A percentile compares a stretch with the other conserved stretches of the same genome.
These are phyloP conservation scores for Neocallimastix lanati DNA, from an alignment of 192 early-diverging fungal genomes.

Conservation along the genomic window DNA sequence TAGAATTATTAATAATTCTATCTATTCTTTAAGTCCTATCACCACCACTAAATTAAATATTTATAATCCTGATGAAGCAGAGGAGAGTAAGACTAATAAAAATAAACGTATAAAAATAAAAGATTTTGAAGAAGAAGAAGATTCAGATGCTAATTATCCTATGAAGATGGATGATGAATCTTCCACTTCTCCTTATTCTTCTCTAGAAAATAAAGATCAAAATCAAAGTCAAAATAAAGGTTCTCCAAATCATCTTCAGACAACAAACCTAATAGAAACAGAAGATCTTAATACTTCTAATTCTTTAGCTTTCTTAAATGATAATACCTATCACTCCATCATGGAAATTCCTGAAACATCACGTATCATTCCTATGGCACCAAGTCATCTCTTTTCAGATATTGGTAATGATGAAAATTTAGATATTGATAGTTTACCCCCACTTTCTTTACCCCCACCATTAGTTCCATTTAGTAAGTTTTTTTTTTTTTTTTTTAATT, in stretches of 20 bases:
- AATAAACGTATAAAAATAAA: not conserved
- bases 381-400: conserved; percentile 15
- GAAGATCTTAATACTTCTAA: no score
- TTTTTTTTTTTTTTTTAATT: not conserved
- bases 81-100: not conserved
- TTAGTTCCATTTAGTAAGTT: conserved; percentile 79
- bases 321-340: not conserved
- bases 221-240: no score
- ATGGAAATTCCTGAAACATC: not conserved
- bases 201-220: no score
- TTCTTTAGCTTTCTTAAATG: no score
- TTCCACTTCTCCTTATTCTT: no score
- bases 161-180: no score
- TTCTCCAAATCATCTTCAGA: no score
- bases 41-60: not conserved
- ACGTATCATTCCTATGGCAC: conserved; percentile 20
- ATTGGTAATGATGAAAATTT: conserved; percentile 22
- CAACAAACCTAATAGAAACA: no score
- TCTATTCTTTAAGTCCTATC: not conserved
- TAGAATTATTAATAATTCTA: not conserved
- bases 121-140: not conserved
- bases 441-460: conserved; percentile 84
- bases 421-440: conserved; percentile 81
- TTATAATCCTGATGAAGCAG: not conserved
- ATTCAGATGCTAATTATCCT: no score